Conservation (phyloP, 495 filamentous ascomycete genomes). For the Hypoxylon trugodes region DNA sequence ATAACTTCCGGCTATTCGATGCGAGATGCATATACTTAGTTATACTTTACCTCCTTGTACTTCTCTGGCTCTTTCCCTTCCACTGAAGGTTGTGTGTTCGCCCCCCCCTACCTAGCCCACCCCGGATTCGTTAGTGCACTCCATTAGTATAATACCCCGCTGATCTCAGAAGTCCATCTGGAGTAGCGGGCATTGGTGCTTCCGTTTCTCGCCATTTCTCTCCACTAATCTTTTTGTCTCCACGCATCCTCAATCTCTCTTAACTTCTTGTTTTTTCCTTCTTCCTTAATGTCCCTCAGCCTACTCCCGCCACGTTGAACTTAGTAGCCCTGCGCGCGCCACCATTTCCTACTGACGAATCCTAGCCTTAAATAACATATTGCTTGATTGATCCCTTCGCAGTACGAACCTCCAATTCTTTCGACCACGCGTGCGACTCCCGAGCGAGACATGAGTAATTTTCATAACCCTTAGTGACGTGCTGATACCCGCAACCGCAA, state of each 20-base stretch:
- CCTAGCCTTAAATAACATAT: background rate
- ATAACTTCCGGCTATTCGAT: slow-evolving; percentile 5
- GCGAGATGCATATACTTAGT: background rate
- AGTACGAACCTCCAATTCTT: background rate
- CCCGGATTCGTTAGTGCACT: slow-evolving; percentile 39
- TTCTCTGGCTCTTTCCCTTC: background rate
- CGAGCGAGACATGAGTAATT: slow-evolving; percentile 35
- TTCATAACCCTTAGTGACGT: slow-evolving; percentile 25
- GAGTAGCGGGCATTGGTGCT: slow-evolving; percentile 42
- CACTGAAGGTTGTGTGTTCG: background rate
- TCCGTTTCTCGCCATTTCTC: slow-evolving; percentile 41
- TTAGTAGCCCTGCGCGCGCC: background rate
- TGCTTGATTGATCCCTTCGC: background rate
- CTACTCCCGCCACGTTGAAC: background rate
- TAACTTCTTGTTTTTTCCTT: slow-evolving; percentile 31
- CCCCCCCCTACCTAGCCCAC: slow-evolving; percentile 30
- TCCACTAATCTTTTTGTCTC: slow-evolving; percentile 33
- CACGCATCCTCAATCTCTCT: slow-evolving; percentile 29
- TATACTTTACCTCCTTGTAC: slow-evolving; percentile 10
- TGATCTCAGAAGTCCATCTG: slow-evolving; percentile 37
- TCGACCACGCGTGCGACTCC: slow-evolving; percentile 2
- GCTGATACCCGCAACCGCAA: slow-evolving; percentile 25
- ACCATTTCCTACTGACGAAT: slow-evolving; percentile 6
- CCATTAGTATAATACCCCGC: slow-evolving; percentile 41
- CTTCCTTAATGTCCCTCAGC: slow-evolving; percentile 25